Evolutionary conservation across 192 early-diverging fungal genomes (phyloP).

Genomic region (Oehlia diaphana): DNA sequence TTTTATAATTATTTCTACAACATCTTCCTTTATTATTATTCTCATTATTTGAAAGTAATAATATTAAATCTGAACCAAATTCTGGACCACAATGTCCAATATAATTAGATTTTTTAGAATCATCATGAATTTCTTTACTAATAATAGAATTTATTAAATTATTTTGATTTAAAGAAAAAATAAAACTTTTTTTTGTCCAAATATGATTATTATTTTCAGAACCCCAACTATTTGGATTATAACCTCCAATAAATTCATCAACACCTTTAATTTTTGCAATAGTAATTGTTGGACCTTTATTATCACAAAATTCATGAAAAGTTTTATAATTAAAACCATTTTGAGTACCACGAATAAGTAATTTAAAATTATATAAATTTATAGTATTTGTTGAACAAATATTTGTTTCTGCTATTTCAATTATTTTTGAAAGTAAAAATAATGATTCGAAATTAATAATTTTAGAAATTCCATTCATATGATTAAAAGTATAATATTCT

Average conservation of each 20-base stretch:
- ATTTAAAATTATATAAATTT: background rate
- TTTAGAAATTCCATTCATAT: background rate
- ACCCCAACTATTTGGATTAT: background rate
- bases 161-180: no score
- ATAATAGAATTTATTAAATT: no score
- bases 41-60: no score
- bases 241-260: slow-evolving; percentile 8
- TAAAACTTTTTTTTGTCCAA: no score
- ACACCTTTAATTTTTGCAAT: background rate
- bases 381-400: no score
- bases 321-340: background rate
- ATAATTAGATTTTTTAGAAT: no score
- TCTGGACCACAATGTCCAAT: no score
- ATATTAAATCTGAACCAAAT: no score
- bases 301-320: background rate
- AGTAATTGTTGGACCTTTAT: background rate
- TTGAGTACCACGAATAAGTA: background rate
- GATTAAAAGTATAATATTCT: background rate
- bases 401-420: background rate
- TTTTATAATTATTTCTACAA: no score
- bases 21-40: no score
- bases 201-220: no score
- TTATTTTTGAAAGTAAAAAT: background rate
- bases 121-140: no score
- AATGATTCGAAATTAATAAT: background rate